phyloP scores from a whole-genome alignment of 192 early-diverging fungal genomes.

The Lobosporangium transversale region DNA sequence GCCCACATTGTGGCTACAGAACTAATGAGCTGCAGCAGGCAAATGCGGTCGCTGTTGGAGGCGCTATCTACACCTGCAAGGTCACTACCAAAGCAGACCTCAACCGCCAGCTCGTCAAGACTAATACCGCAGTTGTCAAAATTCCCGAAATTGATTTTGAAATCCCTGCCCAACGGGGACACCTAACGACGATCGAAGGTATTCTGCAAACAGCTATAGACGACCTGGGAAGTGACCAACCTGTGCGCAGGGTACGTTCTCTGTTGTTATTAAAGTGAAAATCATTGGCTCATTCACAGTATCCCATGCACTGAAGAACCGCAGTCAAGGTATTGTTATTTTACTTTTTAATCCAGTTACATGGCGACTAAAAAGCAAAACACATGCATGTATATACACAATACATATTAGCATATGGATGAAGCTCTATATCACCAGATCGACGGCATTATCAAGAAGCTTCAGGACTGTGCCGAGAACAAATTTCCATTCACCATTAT shows the following conservation, averaged over 20 bases:
- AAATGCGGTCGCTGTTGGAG: slow-evolving; percentile 83
- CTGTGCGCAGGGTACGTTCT: slow-evolving; percentile 70
- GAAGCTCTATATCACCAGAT: slow-evolving; percentile 80
- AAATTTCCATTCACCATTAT: slow-evolving; percentile 75
- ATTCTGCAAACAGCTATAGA: slow-evolving; percentile 80
- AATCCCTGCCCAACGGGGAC: slow-evolving; percentile 85
- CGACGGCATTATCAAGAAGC: slow-evolving; percentile 69
- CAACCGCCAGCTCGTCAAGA: slow-evolving; percentile 92
- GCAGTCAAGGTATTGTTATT: slow-evolving; percentile 3
- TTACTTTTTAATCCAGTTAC: no score
- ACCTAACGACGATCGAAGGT: slow-evolving; percentile 94
- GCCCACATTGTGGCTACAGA: slow-evolving; percentile 85
- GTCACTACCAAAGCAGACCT: slow-evolving; percentile 80
- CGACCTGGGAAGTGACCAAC: slow-evolving; percentile 81
- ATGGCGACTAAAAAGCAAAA: no score
- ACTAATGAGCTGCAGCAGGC: slow-evolving; percentile 94
- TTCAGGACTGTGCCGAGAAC: slow-evolving; percentile 68
- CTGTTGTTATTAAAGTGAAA: no score
- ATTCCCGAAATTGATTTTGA: slow-evolving; percentile 90
- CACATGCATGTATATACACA: no score
- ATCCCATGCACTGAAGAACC: neutral
- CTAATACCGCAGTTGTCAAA: slow-evolving; percentile 78
- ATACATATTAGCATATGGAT: slow-evolving; percentile 58
- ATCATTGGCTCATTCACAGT: no score
- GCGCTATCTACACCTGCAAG: slow-evolving; percentile 71